Evolutionary conservation across 2,329 filamentous ascomycete species (phyloP).

Genomic region (Fusarium mangiferae): DNA sequence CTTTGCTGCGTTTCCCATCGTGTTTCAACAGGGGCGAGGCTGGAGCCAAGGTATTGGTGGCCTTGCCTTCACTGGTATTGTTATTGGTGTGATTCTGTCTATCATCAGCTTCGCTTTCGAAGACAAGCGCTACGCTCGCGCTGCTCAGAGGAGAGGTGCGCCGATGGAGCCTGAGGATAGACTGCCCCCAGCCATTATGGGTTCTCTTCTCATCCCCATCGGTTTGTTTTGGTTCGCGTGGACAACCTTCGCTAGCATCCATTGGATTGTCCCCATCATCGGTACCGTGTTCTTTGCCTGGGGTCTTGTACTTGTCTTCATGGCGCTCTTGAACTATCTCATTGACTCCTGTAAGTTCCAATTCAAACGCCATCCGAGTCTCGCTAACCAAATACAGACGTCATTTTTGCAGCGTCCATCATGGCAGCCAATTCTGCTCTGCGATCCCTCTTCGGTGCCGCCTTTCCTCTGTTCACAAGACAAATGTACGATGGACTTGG

Average conservation of each 20-base stretch:
- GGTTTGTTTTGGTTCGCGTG: conserved; percentile 27
- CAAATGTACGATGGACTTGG: conserved; percentile 22
- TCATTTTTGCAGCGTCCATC: conserved; percentile 1
- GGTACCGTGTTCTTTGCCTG: conserved; percentile 5
- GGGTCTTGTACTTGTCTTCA: conserved; percentile 18
- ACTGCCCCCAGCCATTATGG: conserved; percentile 3
- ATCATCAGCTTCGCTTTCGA: background rate
- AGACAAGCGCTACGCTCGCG: background rate
- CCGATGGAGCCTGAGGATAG: background rate
- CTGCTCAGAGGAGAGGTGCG: background rate
- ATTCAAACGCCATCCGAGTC: fast-evolving
- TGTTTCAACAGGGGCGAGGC: conserved; percentile 15
- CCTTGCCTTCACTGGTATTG: background rate
- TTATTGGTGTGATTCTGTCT: background rate
- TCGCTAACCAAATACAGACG: background rate
- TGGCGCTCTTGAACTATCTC: conserved; percentile 15
- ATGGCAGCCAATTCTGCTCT: conserved; percentile 22
- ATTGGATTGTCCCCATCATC: conserved; percentile 12
- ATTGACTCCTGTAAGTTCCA: conserved; percentile 11
- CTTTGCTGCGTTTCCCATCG: conserved; percentile 21
- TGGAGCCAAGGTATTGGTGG: conserved; percentile 23
- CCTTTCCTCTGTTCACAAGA: conserved; percentile 15
- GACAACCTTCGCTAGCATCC: background rate
- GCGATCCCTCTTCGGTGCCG: conserved; percentile 15
- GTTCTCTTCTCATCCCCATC: conserved; percentile 3